Conservation (phyloP, 2,329 filamentous ascomycete genomes). For the Akanthomyces uredinophilus region DNA sequence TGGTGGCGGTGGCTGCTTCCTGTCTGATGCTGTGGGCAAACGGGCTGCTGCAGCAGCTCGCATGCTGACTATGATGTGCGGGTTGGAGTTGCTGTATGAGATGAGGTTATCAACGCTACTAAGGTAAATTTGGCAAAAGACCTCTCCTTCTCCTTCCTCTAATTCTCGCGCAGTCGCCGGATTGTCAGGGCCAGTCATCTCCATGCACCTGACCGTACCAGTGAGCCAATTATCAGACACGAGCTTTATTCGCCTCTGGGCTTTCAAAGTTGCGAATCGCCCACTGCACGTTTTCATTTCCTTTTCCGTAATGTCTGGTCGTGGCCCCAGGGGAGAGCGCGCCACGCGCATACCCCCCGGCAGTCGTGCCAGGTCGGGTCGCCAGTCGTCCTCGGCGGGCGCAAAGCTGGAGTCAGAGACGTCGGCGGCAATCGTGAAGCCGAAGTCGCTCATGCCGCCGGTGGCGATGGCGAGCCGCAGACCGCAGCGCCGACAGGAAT, state of each 20-base stretch:
- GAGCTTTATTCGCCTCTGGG: slow-evolving; percentile 3
- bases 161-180: neutral
- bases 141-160: neutral
- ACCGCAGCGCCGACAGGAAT: slow-evolving; percentile 16
- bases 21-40: neutral
- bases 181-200: neutral
- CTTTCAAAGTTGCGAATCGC: neutral
- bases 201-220: slow-evolving; percentile 9
- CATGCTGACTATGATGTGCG: slow-evolving; percentile 14
- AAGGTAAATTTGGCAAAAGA: slow-evolving; percentile 12
- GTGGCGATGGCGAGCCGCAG: slow-evolving; percentile 16
- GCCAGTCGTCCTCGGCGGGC: slow-evolving; percentile 14
- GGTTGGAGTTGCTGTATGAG: neutral
- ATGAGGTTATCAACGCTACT: neutral
- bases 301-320: slow-evolving; percentile 9
- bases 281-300: slow-evolving; percentile 12
- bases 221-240: neutral
- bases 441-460: slow-evolving; percentile 11
- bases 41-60: neutral
- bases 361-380: slow-evolving; percentile 15
- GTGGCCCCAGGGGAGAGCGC: slow-evolving; percentile 10
- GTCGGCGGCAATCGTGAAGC: slow-evolving; percentile 13
- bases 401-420: slow-evolving; percentile 6
- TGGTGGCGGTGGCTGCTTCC: neutral
- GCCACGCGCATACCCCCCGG: slow-evolving; percentile 15